phyloP scores from a whole-genome alignment of 768 basidiomycete species.

The Pulveroboletus ravenelii region DNA sequence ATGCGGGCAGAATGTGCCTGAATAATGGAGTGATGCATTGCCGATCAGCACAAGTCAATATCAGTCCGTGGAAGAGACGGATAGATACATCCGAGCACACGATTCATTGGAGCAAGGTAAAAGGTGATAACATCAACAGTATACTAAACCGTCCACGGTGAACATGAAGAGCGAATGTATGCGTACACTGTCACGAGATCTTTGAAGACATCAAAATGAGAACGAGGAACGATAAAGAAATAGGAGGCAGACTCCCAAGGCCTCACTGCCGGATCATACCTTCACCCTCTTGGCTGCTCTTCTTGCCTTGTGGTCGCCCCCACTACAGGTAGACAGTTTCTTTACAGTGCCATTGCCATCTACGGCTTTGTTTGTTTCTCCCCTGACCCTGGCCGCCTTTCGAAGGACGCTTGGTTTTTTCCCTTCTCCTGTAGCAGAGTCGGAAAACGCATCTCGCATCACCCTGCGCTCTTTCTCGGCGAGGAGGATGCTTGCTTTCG shows the following conservation, averaged over 20 bases:
- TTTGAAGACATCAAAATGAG: slow-evolving; percentile 9
- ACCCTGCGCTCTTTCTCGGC: slow-evolving; percentile 22
- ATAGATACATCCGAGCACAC: not conserved
- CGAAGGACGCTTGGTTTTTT: slow-evolving; percentile 29
- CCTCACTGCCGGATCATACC: slow-evolving; percentile 1
- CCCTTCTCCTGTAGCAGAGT: not conserved
- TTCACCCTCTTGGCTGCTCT: slow-evolving; percentile 15
- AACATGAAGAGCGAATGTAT: slow-evolving; percentile 14
- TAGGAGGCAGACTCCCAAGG: not conserved
- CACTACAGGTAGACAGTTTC: slow-evolving; percentile 58
- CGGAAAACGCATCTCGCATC: slow-evolving; percentile 13
- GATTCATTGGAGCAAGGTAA: not conserved
- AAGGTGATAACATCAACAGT: not conserved
- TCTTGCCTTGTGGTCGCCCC: slow-evolving; percentile 66
- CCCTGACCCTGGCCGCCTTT: not conserved
- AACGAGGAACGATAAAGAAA: slow-evolving; percentile 2
- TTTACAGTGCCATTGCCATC: not conserved
- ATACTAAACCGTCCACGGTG: not conserved
- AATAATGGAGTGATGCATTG: too few species aligned
- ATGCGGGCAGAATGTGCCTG: too few species aligned
- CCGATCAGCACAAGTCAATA: too few species aligned
- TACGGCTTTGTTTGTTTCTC: not conserved
- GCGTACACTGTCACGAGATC: not conserved
- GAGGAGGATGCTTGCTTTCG: slow-evolving; percentile 23
- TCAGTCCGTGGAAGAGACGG: not conserved